phyloP scores from a whole-genome alignment of 2,329 filamentous ascomycete genomes.

The Pestalotiopsis sp. region DNA sequence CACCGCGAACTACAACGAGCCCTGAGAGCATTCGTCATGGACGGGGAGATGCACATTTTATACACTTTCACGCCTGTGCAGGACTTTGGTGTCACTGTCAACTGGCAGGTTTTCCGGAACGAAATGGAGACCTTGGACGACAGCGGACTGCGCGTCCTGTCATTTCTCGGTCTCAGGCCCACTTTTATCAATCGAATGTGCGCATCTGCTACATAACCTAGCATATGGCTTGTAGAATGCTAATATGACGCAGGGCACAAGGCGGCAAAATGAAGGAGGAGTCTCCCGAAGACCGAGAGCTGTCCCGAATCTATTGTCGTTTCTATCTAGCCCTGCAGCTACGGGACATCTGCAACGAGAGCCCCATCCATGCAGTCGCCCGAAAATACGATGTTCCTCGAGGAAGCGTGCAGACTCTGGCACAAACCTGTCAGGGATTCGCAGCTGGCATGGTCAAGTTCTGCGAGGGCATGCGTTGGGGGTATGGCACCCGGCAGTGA shows the following conservation, averaged over 20 bases:
- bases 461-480: constrained; percentile 75
- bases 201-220: neutral
- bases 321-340: constrained; percentile 77
- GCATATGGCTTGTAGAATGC: neutral
- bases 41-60: constrained; percentile 77
- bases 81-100: constrained; percentile 53
- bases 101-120: constrained; percentile 72
- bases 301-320: constrained; percentile 65
- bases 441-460: constrained; percentile 80
- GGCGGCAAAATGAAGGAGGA: constrained; percentile 65
- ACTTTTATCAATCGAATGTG: constrained; percentile 62
- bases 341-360: constrained; percentile 76
- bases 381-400: constrained; percentile 70
- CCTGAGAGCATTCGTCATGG: constrained; percentile 73
- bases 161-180: constrained; percentile 68
- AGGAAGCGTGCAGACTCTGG: constrained; percentile 69
- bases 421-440: constrained; percentile 76
- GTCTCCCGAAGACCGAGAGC: constrained; percentile 59
- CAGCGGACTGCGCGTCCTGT: constrained; percentile 67
- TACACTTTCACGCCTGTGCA: constrained; percentile 78
- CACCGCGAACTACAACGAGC: constrained; percentile 68
- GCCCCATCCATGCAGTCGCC: constrained; percentile 69
- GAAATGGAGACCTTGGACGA: constrained; percentile 72
- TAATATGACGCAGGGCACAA: constrained; percentile 53
- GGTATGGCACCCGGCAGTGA: constrained; percentile 38